These are phyloP conservation scores for Aspergillus neotritici DNA, from an alignment of 2,329 filamentous ascomycete species.

Conservation along the genomic window DNA sequence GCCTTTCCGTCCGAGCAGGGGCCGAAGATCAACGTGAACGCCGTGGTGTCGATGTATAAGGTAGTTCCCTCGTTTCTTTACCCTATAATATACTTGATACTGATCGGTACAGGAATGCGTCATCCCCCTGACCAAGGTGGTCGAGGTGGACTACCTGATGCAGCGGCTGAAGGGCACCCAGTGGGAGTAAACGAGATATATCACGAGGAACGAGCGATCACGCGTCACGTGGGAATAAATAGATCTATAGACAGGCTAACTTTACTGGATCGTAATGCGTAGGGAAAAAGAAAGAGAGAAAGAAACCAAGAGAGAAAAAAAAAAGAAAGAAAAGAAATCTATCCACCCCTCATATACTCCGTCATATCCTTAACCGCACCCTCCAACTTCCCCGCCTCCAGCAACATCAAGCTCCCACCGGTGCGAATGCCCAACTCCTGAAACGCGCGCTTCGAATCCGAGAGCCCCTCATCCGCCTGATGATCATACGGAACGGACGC, in stretches of 20 bases:
- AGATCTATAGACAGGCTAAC: not conserved
- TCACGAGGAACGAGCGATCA: slow-evolving; percentile 9
- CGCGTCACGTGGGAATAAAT: not conserved
- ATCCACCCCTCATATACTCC: slow-evolving; percentile 57
- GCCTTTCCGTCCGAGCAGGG: slow-evolving; percentile 48
- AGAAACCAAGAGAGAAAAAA: not conserved
- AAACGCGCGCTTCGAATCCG: slow-evolving; percentile 90
- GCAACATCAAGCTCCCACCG: slow-evolving; percentile 76
- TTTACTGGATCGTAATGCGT: not conserved
- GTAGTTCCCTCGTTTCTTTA: slow-evolving; percentile 25
- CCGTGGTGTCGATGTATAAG: slow-evolving; percentile 81
- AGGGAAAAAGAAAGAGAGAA: not conserved
- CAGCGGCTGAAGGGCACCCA: slow-evolving; percentile 63
- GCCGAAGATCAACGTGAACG: slow-evolving; percentile 83
- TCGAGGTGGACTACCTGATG: slow-evolving; percentile 98
- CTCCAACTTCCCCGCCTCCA: slow-evolving; percentile 73
- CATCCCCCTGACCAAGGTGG: slow-evolving; percentile 94
- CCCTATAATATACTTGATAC: not conserved
- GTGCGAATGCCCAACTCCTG: slow-evolving; percentile 86
- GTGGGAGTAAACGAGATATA: slow-evolving; percentile 37
- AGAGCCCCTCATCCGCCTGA: slow-evolving; percentile 67
- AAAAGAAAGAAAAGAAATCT: too few relatives aligned
- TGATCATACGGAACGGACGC: slow-evolving; percentile 74
- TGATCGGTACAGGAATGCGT: slow-evolving; percentile 58
- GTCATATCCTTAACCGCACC: slow-evolving; percentile 68